Evolutionary conservation across 208 protist species (phyloP).

Genomic region (Trichomonas gallinae): DNA sequence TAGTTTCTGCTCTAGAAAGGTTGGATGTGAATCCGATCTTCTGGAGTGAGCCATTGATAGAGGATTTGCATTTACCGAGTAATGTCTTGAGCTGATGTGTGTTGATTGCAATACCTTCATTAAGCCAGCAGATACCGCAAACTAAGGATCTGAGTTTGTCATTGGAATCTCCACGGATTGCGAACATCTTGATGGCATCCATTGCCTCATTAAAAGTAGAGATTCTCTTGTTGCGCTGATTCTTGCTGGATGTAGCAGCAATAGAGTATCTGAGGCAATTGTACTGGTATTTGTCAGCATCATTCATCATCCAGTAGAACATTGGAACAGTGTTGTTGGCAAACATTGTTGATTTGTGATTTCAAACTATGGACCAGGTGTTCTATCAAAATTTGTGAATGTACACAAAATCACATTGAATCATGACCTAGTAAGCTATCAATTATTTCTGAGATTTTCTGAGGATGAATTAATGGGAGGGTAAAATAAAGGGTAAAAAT

Average conservation of each 20-base stretch:
- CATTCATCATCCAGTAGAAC: neutral
- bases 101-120: neutral
- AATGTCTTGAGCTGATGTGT: neutral
- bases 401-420: no score
- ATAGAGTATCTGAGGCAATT: neutral
- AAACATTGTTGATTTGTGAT: no score
- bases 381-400: no score
- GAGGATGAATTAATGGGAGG: no score
- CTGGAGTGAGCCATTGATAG: neutral
- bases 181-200: neutral
- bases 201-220: neutral
- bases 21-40: neutral
- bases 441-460: no score
- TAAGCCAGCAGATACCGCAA: no score
- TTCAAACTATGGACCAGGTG: no score
- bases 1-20: neutral
- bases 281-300: neutral
- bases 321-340: neutral
- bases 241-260: neutral
- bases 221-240: neutral
- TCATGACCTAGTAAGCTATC: no score
- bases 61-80: neutral
- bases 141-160: neutral
- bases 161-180: neutral
- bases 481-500: no score